Percentiles rank a stretch among this genome's conserved stretches.
These are phyloP conservation scores for Funneliformis mosseae DNA, from an alignment of 192 early-diverging fungal species.

Conservation along the genomic window DNA sequence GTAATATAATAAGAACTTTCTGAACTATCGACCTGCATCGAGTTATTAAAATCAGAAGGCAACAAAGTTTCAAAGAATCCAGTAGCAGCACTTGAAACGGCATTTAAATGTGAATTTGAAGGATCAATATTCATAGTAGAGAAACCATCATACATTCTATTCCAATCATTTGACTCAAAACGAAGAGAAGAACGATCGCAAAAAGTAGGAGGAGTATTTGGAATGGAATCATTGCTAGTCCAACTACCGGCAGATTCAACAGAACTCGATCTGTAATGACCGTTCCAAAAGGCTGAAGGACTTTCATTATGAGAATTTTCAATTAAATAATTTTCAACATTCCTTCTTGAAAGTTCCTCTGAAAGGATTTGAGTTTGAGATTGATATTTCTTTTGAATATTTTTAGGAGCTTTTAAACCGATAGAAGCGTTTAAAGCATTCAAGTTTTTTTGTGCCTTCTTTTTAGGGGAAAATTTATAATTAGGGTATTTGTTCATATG, in stretches of 20 bases:
- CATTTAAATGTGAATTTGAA: neutral
- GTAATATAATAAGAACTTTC: neutral
- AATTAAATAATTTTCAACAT: neutral
- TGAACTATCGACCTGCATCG: neutral
- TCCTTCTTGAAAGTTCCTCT: neutral
- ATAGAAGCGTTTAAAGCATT: neutral
- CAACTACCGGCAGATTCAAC: neutral
- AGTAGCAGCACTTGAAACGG: neutral
- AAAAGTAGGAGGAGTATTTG: constrained; percentile 11
- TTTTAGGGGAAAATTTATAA: constrained; percentile 45
- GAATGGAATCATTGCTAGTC: constrained; percentile 9
- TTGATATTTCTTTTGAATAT: neutral
- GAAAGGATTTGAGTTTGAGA: neutral
- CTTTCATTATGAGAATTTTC: neutral
- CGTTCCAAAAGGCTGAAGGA: neutral
- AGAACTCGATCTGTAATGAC: constrained; percentile 28
- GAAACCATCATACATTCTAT: neutral
- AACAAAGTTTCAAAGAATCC: neutral
- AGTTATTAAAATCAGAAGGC: neutral
- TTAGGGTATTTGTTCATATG: constrained; percentile 36
- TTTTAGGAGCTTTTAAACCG: neutral
- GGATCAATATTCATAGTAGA: neutral
- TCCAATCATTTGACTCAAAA: neutral
- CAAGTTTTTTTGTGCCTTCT: constrained; percentile 26
- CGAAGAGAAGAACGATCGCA: constrained; percentile 1